phyloP scores from a whole-genome alignment of 306 rosid species.

The Sphenostylis stenocarpa region DNA sequence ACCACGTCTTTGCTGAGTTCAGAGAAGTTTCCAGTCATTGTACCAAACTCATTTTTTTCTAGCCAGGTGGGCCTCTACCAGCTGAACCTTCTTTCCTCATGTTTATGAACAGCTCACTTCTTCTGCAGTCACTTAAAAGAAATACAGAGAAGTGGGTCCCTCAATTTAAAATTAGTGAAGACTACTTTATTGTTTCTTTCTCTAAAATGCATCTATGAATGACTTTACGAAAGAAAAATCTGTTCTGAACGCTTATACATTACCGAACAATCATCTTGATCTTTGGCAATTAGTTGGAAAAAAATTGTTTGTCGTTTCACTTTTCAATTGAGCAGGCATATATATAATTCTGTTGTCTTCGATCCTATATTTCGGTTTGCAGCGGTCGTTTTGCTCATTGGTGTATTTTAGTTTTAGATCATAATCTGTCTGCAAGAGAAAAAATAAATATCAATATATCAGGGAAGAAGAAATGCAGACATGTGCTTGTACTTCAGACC shows the following conservation, averaged over 20 bases:
- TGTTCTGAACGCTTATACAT: conserved; percentile 16
- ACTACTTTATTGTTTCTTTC: conserved; percentile 19
- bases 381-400: neutral
- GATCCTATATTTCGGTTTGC: neutral
- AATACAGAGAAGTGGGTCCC: conserved; percentile 11
- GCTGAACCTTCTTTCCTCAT: neutral
- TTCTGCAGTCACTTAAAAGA: conserved; percentile 15
- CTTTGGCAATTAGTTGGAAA: conserved; percentile 7
- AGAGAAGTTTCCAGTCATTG: conserved; percentile 87
- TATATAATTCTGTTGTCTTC: neutral
- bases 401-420: neutral
- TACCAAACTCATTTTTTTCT: conserved; percentile 86
- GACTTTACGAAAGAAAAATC: neutral
- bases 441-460: neutral
- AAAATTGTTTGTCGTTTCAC: neutral
- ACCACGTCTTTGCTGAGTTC: conserved; percentile 77
- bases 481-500: conserved; percentile 3
- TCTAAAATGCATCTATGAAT: conserved; percentile 8
- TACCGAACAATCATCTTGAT: neutral
- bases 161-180: neutral
- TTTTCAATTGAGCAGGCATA: neutral
- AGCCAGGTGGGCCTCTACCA: conserved; percentile 60
- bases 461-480: neutral
- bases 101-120: conserved; percentile 13
- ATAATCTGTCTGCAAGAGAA: neutral